Conservation (phyloP, 345 rosid genomes). For the Pugionium cornutum region DNA sequence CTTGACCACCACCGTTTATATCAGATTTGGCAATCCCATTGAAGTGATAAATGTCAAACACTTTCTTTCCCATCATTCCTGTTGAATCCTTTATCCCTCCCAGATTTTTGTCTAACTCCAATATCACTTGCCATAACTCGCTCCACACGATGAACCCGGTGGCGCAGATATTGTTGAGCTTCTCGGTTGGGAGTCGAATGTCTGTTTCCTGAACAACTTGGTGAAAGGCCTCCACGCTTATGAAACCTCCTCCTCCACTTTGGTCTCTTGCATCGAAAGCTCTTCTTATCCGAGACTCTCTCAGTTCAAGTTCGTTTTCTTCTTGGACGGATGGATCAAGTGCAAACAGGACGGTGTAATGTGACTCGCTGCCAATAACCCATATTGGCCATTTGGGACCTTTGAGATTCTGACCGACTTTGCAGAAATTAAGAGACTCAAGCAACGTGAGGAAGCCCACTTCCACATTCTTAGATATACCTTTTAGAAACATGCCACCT, state of each 20-base stretch:
- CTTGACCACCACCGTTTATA: slow-evolving; percentile 62
- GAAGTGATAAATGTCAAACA: slow-evolving; percentile 91
- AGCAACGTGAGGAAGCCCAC: slow-evolving; percentile 96
- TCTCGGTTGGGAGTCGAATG: slow-evolving; percentile 67
- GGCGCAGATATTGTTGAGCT: slow-evolving; percentile 65
- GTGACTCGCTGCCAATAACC: slow-evolving; percentile 99
- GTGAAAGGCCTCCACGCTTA: slow-evolving; percentile 89
- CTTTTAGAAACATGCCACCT: slow-evolving; percentile 92
- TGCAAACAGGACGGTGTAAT: slow-evolving; percentile 93
- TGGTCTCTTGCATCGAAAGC: slow-evolving; percentile 95
- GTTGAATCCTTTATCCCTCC: slow-evolving; percentile 94
- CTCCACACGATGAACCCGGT: slow-evolving; percentile 95
- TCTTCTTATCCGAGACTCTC: slow-evolving; percentile 83
- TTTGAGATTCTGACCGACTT: slow-evolving; percentile 94
- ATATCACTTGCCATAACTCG: slow-evolving; percentile 90
- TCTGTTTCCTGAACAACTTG: slow-evolving; percentile 70
- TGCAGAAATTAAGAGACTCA: slow-evolving; percentile 93
- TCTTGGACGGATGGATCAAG: slow-evolving; percentile 84
- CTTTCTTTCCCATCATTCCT: slow-evolving; percentile 95
- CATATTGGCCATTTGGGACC: slow-evolving; percentile 98
- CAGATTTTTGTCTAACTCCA: slow-evolving; percentile 69
- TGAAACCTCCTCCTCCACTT: slow-evolving; percentile 99
- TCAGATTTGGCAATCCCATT: slow-evolving; percentile 99
- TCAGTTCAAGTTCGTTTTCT: slow-evolving; percentile 90
- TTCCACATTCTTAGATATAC: slow-evolving; percentile 74